These are phyloP conservation scores for Pichia membranifaciens DNA, from an alignment of 805 yeast species.

Conservation along the genomic window DNA sequence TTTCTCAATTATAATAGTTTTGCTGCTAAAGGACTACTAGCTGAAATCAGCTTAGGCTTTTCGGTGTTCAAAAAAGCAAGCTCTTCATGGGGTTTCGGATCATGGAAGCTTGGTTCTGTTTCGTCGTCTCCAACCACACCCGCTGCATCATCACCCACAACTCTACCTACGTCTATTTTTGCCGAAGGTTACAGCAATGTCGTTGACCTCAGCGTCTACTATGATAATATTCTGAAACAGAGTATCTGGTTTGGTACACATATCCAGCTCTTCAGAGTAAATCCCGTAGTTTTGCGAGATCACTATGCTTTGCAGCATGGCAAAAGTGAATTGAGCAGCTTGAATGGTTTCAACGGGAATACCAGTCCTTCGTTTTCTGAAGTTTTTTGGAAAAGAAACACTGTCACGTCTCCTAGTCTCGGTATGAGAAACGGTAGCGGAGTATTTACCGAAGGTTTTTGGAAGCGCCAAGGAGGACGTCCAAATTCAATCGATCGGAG, in stretches of 20 bases:
- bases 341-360: neutral
- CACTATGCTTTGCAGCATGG: slow-evolving; percentile 13
- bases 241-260: slow-evolving; percentile 43
- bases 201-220: slow-evolving; percentile 6
- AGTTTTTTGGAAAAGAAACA: slow-evolving; percentile 12
- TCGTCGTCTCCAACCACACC: slow-evolving; percentile 1
- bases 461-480: slow-evolving; percentile 17
- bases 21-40: slow-evolving; percentile 24
- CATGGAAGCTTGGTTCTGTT: slow-evolving; percentile 11
- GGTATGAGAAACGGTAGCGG: slow-evolving; percentile 11
- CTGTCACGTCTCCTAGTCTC: slow-evolving; percentile 21
- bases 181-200: slow-evolving; percentile 8
- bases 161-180: slow-evolving; percentile 19
- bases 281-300: slow-evolving; percentile 10
- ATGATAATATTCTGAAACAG: slow-evolving; percentile 16
- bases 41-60: slow-evolving; percentile 31
- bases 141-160: neutral
- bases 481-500: slow-evolving; percentile 11
- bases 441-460: slow-evolving; percentile 15
- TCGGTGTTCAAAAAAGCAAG: slow-evolving; percentile 31
- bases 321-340: slow-evolving; percentile 4
- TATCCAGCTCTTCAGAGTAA: slow-evolving; percentile 39
- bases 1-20: slow-evolving; percentile 38
- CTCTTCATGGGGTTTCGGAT: slow-evolving; percentile 32
- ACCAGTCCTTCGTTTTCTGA: slow-evolving; percentile 2